Conservation (phyloP, 768 basidiomycete species). For the Leccinum boreale region DNA sequence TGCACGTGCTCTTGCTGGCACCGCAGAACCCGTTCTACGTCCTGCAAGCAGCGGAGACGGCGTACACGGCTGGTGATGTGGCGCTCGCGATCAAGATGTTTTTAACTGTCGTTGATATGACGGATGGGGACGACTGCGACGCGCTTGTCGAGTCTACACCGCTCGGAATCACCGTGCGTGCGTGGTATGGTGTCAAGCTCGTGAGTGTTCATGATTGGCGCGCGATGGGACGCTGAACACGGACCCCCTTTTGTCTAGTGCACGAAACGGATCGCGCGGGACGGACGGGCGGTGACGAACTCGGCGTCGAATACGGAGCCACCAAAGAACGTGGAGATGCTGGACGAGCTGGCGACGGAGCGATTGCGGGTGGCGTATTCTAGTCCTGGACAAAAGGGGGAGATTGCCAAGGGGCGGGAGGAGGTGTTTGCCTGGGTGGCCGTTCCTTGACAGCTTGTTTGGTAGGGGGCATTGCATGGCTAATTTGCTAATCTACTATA, state of each 20-base stretch:
- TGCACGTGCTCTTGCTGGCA: constrained; percentile 76
- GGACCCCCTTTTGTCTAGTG: constrained; percentile 42
- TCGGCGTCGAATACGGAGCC: constrained; percentile 56
- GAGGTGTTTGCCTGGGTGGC: constrained; percentile 47
- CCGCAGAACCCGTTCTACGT: constrained; percentile 86
- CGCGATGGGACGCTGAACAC: background rate
- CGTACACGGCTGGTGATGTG: constrained; percentile 74
- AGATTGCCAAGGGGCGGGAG: constrained; percentile 39
- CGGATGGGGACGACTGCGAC: constrained; percentile 51
- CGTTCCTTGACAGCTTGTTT: constrained; percentile 9
- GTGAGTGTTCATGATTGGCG: constrained; percentile 40
- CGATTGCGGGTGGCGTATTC: constrained; percentile 62
- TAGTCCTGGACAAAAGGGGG: constrained; percentile 35
- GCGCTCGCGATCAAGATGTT: constrained; percentile 77
- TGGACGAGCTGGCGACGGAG: constrained; percentile 75
- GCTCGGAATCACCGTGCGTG: constrained; percentile 56
- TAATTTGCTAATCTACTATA: constrained; percentile 3
- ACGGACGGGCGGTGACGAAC: constrained; percentile 34
- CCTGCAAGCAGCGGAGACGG: constrained; percentile 85
- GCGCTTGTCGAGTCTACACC: constrained; percentile 49
- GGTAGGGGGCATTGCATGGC: background rate
- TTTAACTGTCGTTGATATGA: constrained; percentile 78
- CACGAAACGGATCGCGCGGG: constrained; percentile 49
- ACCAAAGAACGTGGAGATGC: constrained; percentile 52
- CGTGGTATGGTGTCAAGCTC: constrained; percentile 83